These are phyloP conservation scores for Fusarium tuaranense DNA, from an alignment of 2,329 filamentous ascomycete species.

Conservation along the genomic window DNA sequence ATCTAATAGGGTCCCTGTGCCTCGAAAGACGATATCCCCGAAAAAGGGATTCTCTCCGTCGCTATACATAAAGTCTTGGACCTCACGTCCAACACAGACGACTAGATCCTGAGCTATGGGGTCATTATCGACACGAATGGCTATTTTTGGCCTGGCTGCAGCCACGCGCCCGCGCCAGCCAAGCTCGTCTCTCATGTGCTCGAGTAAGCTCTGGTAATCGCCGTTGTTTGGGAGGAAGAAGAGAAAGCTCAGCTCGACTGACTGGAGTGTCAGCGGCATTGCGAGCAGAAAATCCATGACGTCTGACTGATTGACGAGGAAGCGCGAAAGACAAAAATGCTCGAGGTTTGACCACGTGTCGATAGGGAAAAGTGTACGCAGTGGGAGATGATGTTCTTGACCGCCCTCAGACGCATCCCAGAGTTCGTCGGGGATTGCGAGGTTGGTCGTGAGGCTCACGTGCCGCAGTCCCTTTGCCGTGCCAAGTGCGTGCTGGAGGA, in stretches of 20 bases:
- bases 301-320: slow-evolving; percentile 45
- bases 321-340: slow-evolving; percentile 48
- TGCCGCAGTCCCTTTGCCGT: slow-evolving; percentile 37
- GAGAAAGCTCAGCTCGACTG: slow-evolving; percentile 50
- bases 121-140: not conserved
- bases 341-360: slow-evolving; percentile 43
- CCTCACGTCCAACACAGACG: not conserved
- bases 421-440: rapidly evolving
- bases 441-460: slow-evolving; percentile 33
- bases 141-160: not conserved
- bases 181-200: slow-evolving; percentile 1
- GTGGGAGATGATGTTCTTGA: slow-evolving; percentile 15
- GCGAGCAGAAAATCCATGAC: slow-evolving; percentile 43
- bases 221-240: slow-evolving; percentile 31
- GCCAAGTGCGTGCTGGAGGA: not conserved
- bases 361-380: slow-evolving; percentile 47
- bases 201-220: slow-evolving; percentile 6
- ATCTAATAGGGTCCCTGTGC: not conserved
- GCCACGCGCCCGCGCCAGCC: slow-evolving; percentile 11
- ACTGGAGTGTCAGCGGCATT: slow-evolving; percentile 44
- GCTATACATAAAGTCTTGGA: not conserved
- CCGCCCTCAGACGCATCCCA: rapidly evolving
- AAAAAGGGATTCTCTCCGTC: slow-evolving; percentile 14
- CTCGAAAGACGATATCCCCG: not conserved
- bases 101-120: rapidly evolving